These are phyloP conservation scores for Quercus engelmannii DNA, from an alignment of 306 rosid genomes.

Conservation along the genomic window DNA sequence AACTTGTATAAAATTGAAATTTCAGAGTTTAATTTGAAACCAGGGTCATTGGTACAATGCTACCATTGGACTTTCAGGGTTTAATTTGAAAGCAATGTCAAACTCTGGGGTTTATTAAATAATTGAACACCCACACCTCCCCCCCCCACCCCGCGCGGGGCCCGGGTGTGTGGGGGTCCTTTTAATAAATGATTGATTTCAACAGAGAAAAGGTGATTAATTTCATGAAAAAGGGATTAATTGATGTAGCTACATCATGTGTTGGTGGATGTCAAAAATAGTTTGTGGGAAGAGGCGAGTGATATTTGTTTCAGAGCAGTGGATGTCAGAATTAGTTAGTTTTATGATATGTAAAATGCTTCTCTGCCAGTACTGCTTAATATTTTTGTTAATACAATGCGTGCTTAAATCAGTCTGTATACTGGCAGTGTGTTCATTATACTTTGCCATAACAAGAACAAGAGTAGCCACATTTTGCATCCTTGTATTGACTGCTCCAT, in stretches of 20 bases:
- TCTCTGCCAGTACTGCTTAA: not conserved
- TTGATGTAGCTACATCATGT: not conserved
- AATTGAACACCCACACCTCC: too few species aligned
- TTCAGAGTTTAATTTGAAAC: too few species aligned
- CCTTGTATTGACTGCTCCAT: not conserved
- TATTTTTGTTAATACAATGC: not conserved
- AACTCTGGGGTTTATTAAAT: too few species aligned
- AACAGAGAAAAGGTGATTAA: not conserved
- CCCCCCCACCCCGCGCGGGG: too few species aligned
- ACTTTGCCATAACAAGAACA: not conserved
- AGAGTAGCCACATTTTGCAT: not conserved
- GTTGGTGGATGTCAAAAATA: not conserved
- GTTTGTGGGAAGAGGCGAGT: not conserved
- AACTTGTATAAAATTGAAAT: too few species aligned
- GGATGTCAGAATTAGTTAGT: not conserved
- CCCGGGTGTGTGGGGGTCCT: too few species aligned
- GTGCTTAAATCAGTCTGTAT: not conserved
- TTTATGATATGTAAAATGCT: not conserved
- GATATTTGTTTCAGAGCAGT: not conserved
- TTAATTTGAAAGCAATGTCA: too few species aligned
- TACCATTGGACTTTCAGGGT: too few species aligned
- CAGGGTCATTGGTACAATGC: too few species aligned
- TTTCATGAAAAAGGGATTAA: not conserved
- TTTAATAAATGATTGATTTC: too few species aligned
- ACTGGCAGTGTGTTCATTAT: not conserved